phyloP scores from a whole-genome alignment of 2,329 filamentous ascomycete genomes.

The Botrytis deweyae region DNA sequence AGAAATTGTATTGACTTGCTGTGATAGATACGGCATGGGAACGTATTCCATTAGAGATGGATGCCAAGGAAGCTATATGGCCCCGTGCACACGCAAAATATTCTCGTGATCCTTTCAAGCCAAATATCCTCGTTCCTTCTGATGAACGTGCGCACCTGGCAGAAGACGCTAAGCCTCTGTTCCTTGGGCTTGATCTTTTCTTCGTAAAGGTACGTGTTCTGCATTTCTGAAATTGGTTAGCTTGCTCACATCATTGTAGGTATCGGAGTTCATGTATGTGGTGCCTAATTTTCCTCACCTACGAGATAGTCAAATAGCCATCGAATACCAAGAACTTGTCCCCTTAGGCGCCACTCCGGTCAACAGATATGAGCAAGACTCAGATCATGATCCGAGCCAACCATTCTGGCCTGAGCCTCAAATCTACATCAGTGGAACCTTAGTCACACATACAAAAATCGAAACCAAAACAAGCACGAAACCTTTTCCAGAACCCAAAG shows the following conservation, averaged over 20 bases:
- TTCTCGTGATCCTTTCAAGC: constrained; percentile 36
- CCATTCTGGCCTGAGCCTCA: constrained; percentile 57
- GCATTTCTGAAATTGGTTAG: not conserved
- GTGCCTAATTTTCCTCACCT: constrained; percentile 60
- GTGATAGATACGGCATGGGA: constrained; percentile 58
- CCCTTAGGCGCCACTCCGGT: constrained; percentile 23
- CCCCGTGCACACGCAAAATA: constrained; percentile 57
- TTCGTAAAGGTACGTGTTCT: constrained; percentile 57
- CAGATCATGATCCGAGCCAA: constrained; percentile 51
- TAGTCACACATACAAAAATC: constrained; percentile 45
- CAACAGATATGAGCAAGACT: constrained; percentile 59
- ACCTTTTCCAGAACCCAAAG: constrained; percentile 55
- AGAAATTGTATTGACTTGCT: constrained; percentile 22
- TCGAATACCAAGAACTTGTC: constrained; percentile 56
- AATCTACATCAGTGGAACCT: constrained; percentile 56
- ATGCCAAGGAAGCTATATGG: constrained; percentile 62
- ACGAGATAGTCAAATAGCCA: constrained; percentile 52
- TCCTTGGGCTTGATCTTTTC: constrained; percentile 58
- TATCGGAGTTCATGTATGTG: constrained; percentile 61
- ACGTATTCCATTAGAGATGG: constrained; percentile 50
- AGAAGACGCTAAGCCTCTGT: constrained; percentile 12
- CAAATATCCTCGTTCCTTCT: not conserved
- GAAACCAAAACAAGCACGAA: constrained; percentile 48
- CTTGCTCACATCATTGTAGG: constrained; percentile 41
- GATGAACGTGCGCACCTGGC: not conserved